Base-by-base conservation (phyloP, 768 basidiomycete species). In the Chalciporus sphaerocephalus region DNA sequence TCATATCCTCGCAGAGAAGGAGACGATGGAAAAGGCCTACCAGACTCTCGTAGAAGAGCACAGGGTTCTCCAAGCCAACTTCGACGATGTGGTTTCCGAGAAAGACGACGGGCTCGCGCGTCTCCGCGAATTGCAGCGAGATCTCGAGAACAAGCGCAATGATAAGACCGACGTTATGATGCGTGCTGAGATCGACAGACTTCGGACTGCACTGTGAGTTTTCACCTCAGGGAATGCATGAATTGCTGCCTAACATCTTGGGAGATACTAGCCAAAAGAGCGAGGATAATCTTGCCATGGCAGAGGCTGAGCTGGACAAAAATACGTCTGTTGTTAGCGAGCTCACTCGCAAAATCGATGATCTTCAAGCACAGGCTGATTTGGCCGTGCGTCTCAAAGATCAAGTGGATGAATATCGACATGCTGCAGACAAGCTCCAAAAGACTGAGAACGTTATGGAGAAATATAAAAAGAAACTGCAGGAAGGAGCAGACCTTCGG, bases 381-480 rank as follows among this genome's bases (percentile, higher is more conserved):
- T 82, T 92, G 53, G 85, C 85, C 2, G 78, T 70, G 3, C 80
- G 78, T 52, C 74, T 98, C 46, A 94, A 93, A 61, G 96, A 98
- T 60, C 84, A 94, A 67, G 75, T 97, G 4, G 96, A 99, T 60
- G 96, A 97, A 60, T 91, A 92, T 58, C 85, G 86, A 5, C 93
- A 97, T 68, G 87, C 92, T 5, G 87, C 90, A 4, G 96, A 97
- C 57, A 89, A 83, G 53, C 72, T 93, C 33, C 85, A 89, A 57
- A 98, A 97, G 73, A 87, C 85, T 1, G 96, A 98, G 68, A 94
- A 94, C 59, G 93, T 96, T 22, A 90, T 96, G 79, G 93, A 97
- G 68, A 99, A 98, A 66, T 94, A 97, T 68, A 95, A 94, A 72
- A 94, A 91, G 76, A 99, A 98, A 68, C 76, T 98, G 1, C 95